phyloP scores from a whole-genome alignment of 2,329 filamentous ascomycete species.

The Trichoderma lentiforme region DNA sequence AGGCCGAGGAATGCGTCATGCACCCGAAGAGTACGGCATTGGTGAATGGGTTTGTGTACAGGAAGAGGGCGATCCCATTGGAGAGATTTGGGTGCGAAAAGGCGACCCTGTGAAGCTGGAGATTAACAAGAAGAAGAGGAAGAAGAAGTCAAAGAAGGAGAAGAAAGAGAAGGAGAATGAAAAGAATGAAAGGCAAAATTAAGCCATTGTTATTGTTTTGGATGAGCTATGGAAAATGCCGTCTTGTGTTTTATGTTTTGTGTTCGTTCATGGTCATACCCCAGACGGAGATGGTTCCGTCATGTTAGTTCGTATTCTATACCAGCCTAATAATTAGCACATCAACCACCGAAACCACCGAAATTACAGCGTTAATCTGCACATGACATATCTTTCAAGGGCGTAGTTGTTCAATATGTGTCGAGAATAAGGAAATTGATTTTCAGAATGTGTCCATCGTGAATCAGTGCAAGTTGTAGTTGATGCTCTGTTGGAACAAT shows the following conservation, averaged over 20 bases:
- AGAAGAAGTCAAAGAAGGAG: constrained; percentile 3
- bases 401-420: neutral
- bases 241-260: neutral
- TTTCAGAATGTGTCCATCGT: neutral
- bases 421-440: neutral
- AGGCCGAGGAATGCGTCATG: constrained; percentile 62
- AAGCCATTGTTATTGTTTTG: neutral
- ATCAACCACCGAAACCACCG: neutral
- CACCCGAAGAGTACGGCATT: constrained; percentile 60
- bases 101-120: constrained; percentile 12
- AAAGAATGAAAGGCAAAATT: neutral
- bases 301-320: neutral
- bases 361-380: neutral
- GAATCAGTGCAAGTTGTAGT: neutral
- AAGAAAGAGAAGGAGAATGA: neutral
- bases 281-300: neutral
- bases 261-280: neutral
- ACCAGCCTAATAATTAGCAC: neutral
- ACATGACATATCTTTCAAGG: neutral
- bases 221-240: constrained; percentile 9
- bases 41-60: constrained; percentile 68
- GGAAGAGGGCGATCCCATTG: constrained; percentile 64
- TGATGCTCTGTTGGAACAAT: neutral
- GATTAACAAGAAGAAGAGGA: constrained; percentile 6
- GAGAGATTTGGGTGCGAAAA: constrained; percentile 59